Percentiles rank a stretch among this genome's conserved stretches.
phyloP scores from a whole-genome alignment of 345 rosid species.

The Murraya koenigii region DNA sequence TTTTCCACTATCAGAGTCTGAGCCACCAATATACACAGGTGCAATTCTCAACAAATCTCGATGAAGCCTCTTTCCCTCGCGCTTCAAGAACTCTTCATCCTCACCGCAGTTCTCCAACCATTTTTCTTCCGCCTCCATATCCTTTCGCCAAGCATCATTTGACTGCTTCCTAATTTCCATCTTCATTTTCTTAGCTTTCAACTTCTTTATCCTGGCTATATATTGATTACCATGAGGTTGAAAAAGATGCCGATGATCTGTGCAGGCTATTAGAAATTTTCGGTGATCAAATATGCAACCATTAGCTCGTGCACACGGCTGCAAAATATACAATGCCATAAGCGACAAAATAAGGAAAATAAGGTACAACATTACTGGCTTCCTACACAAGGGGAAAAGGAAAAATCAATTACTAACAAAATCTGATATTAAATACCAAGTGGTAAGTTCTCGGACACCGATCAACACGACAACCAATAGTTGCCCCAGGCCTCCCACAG shows the following conservation, averaged over 20 bases:
- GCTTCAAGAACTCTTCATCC: slow-evolving; percentile 98
- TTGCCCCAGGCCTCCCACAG: slow-evolving; percentile 98
- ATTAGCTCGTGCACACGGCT: slow-evolving; percentile 97
- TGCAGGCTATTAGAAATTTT: slow-evolving; percentile 97
- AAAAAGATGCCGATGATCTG: slow-evolving; percentile 81
- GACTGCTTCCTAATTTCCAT: slow-evolving; percentile 68
- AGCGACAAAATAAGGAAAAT: slow-evolving; percentile 22
- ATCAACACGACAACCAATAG: slow-evolving; percentile 99
- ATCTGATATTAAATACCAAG: slow-evolving; percentile 48
- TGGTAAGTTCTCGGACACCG: slow-evolving; percentile 97
- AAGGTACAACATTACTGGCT: slow-evolving; percentile 20
- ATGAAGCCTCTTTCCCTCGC: slow-evolving; percentile 93
- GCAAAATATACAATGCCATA: slow-evolving; percentile 36
- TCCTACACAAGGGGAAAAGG: slow-evolving; percentile 8
- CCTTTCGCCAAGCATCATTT: slow-evolving; percentile 89
- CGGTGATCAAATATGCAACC: slow-evolving; percentile 97
- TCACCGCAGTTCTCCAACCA: slow-evolving; percentile 99
- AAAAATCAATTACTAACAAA: slow-evolving; percentile 9
- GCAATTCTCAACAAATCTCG: slow-evolving; percentile 92
- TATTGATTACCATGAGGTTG: slow-evolving; percentile 73
- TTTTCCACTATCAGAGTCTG: slow-evolving; percentile 52
- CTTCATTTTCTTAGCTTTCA: slow-evolving; percentile 81
- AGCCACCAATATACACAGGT: slow-evolving; percentile 92
- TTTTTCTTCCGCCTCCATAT: slow-evolving; percentile 94
- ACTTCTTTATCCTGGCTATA: slow-evolving; percentile 56